Base-by-base conservation (phyloP, 805 yeast species). In the Metschnikowia drakensbergensis region DNA sequence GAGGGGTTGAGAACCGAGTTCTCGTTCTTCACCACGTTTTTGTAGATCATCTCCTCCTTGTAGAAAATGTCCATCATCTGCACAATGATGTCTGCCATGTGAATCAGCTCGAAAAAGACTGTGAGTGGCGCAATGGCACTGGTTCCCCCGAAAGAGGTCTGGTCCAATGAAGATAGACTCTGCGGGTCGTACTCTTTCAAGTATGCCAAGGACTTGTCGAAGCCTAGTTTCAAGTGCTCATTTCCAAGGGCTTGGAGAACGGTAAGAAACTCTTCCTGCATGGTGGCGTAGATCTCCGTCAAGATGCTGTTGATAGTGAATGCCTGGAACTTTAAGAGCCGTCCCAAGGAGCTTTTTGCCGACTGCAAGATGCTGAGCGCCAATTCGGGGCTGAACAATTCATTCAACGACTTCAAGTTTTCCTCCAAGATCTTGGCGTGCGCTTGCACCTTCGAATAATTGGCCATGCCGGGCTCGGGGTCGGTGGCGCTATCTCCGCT, bases 21-120 rank as follows among this genome's bases (percentile, higher is more conserved):
- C 53, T 84, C 86, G 47, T 82, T 79, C 57, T 84, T 82, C 27
- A 89, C 81, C 23, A 88, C 75, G 38, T 73, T 70, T 34, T 77
- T 73, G 46, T 71, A 65, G 6, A 82, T 63, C 55, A 92, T 75
- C 62, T 92, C 98, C 62, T 88, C 91, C 57, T 86, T 86, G 67
- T 89, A 92, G 58, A 94, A 94, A 5, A 89, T 88, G 45, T 87
- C 90, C 38, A 91, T 70, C 95, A 92, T 88, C 63, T 92, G 97
- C 58, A 89, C 84, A 23, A 94, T 88, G 49, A 92, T 71, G 64
- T 92, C 99, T 4, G 97, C 97, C 51, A 88, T 83, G 58, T 91
- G 94, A 32, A 94, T 94, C 48, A 94, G 75, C 62, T 92, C 97
- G 13, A 95, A 86, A 58, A 94, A 92, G 39, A 87, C 81, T 0